These are phyloP conservation scores for Pseudovirgaria hyperparasitica DNA, from an alignment of 2,329 filamentous ascomycete species.

Conservation along the genomic window DNA sequence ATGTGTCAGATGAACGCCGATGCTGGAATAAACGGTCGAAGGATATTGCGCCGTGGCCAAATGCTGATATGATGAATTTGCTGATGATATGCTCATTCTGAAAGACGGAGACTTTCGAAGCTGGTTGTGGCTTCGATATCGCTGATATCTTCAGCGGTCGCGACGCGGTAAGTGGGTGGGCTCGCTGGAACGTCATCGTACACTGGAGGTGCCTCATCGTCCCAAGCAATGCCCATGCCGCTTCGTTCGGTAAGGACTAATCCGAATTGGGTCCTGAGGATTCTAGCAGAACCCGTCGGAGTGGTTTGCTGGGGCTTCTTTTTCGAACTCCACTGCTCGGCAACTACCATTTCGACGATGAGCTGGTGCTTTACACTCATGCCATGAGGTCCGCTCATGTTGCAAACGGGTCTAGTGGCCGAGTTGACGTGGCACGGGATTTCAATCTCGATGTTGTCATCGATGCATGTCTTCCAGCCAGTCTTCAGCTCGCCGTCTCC, in stretches of 20 bases:
- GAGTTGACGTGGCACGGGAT: slow-evolving; percentile 54
- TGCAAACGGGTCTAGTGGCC: slow-evolving; percentile 57
- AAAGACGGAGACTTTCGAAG: too few species aligned
- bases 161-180: slow-evolving; percentile 47
- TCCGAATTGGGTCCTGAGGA: slow-evolving; percentile 84
- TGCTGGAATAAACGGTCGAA: too few species aligned
- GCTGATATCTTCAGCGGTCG: too few species aligned
- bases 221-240: slow-evolving; percentile 89
- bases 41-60: too few species aligned
- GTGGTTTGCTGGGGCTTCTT: slow-evolving; percentile 63
- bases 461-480: slow-evolving; percentile 77
- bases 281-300: slow-evolving; percentile 79
- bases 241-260: slow-evolving; percentile 69
- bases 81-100: too few species aligned
- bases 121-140: too few species aligned
- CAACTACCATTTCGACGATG: slow-evolving; percentile 85
- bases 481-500: slow-evolving; percentile 70
- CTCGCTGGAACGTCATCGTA: slow-evolving; percentile 88
- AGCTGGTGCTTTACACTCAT: slow-evolving; percentile 74
- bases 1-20: too few species aligned
- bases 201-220: slow-evolving; percentile 85
- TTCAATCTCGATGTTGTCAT: slow-evolving; percentile 69
- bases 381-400: slow-evolving; percentile 61
- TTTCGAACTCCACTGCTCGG: slow-evolving; percentile 67
- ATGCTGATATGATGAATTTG: too few species aligned